Percentiles rank a stretch among this genome's conserved stretches.
Conservation (phyloP, 805 yeast species). For the Ogataea allantospora region DNA sequence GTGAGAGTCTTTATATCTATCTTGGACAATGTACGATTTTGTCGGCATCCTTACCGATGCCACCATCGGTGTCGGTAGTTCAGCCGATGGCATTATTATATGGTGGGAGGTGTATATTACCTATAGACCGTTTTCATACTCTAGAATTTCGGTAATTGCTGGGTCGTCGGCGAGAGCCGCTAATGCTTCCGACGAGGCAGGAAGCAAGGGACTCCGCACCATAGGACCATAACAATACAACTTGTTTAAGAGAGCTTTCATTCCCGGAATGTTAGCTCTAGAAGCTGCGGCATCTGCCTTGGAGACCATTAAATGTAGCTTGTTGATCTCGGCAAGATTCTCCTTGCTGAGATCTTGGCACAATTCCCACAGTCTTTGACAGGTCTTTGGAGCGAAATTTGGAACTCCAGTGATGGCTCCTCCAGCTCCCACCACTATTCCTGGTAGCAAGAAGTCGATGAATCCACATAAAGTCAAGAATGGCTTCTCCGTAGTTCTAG, state of each 20-base stretch:
- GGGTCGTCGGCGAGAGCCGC: slow-evolving; percentile 1
- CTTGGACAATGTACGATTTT: background rate
- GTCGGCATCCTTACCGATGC: background rate
- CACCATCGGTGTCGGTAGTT: background rate
- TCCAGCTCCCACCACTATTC: slow-evolving; percentile 15
- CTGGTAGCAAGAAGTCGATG: slow-evolving; percentile 19
- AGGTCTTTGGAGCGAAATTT: slow-evolving; percentile 21
- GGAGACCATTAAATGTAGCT: slow-evolving; percentile 14
- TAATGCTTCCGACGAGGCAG: slow-evolving; percentile 2
- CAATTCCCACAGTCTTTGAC: slow-evolving; percentile 15
- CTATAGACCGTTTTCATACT: slow-evolving; percentile 8
- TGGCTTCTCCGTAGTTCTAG: slow-evolving; percentile 11
- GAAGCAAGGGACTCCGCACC: slow-evolving; percentile 18
- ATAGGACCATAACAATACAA: slow-evolving; percentile 9
- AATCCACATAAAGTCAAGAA: slow-evolving; percentile 19
- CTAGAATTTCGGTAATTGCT: slow-evolving; percentile 12
- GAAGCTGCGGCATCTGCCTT: slow-evolving; percentile 19
- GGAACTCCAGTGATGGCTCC: slow-evolving; percentile 22
- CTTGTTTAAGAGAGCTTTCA: slow-evolving; percentile 14
- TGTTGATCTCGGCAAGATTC: slow-evolving; percentile 9
- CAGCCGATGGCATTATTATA: background rate
- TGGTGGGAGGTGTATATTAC: background rate
- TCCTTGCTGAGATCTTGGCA: slow-evolving; percentile 9
- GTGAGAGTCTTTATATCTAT: background rate
- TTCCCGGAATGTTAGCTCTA: slow-evolving; percentile 18